A percentile compares a stretch with the other conserved stretches of the same genome.
Evolutionary conservation across 148 eudicot genomes (phyloP).

Genomic region (Vaccinium darrowii): DNA sequence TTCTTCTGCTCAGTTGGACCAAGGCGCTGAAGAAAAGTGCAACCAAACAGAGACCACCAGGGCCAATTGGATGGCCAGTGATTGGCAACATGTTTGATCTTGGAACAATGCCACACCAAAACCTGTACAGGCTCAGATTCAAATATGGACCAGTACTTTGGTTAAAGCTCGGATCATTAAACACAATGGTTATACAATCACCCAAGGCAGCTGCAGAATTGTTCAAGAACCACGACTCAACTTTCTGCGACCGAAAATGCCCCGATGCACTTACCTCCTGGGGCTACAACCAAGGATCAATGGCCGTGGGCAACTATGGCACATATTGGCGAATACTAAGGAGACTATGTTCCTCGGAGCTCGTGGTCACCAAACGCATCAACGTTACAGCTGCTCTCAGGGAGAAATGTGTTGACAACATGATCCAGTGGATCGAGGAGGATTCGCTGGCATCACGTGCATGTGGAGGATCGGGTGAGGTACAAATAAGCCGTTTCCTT

Average conservation of each 20-base stretch:
- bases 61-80: no score
- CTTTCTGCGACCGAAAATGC: constrained; percentile 14
- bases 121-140: not conserved
- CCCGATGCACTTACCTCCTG: constrained; percentile 20
- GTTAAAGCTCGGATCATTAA: constrained; percentile 28
- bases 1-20: no score
- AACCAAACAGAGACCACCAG: no score
- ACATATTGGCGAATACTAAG: constrained; percentile 17
- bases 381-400: constrained; percentile 14
- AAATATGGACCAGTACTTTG: constrained; percentile 22
- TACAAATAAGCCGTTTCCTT: constrained; percentile 17
- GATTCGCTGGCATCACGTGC: not conserved
- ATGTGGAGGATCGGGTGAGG: constrained; percentile 11
- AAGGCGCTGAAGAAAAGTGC: no score
- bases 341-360: constrained; percentile 18
- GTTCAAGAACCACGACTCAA: constrained; percentile 23
- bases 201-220: constrained; percentile 19
- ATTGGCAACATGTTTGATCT: no score
- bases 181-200: constrained; percentile 23
- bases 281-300: constrained; percentile 15
- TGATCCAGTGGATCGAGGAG: constrained; percentile 26
- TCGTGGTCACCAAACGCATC: constrained; percentile 17
- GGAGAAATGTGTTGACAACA: constrained; percentile 15
- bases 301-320: constrained; percentile 19
- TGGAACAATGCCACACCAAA: no score